These are phyloP conservation scores for California macrophylla DNA, from an alignment of 441 rosid genomes.

Conservation along the genomic window DNA sequence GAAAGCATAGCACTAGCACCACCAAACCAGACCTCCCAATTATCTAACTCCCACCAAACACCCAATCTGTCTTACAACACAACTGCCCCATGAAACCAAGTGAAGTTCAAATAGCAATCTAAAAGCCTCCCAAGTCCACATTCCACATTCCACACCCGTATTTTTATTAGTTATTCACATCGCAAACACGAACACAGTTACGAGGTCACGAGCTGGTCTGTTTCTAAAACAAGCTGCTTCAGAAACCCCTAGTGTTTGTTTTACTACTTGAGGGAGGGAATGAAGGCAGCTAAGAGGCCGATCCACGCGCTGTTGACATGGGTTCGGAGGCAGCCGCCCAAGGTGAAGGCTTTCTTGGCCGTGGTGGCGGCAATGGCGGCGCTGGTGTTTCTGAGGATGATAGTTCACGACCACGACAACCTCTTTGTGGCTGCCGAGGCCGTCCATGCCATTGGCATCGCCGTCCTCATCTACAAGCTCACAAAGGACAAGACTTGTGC, in stretches of 20 bases:
- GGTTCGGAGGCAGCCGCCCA: conserved; percentile 90
- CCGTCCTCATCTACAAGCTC: conserved; percentile 86
- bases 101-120: neutral
- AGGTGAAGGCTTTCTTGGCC: conserved; percentile 88
- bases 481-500: conserved; percentile 95
- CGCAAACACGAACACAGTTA: neutral
- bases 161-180: neutral
- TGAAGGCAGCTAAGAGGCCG: conserved; percentile 55
- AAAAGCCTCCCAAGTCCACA: neutral
- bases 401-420: conserved; percentile 90
- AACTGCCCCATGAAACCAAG: neutral
- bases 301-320: conserved; percentile 68
- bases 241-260: neutral
- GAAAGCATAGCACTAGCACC: neutral
- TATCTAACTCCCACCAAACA: conserved; percentile 3
- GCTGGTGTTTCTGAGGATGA: conserved; percentile 70
- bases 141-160: neutral
- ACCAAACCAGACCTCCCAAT: neutral
- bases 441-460: conserved; percentile 88
- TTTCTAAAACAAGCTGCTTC: neutral
- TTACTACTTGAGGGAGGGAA: conserved; percentile 4
- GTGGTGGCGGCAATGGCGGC: conserved; percentile 92
- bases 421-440: conserved; percentile 98
- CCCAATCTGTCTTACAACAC: neutral
- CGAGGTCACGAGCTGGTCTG: neutral